phyloP scores from a whole-genome alignment of 352 stramenopile species.

The Phytophthora uliginosa region DNA sequence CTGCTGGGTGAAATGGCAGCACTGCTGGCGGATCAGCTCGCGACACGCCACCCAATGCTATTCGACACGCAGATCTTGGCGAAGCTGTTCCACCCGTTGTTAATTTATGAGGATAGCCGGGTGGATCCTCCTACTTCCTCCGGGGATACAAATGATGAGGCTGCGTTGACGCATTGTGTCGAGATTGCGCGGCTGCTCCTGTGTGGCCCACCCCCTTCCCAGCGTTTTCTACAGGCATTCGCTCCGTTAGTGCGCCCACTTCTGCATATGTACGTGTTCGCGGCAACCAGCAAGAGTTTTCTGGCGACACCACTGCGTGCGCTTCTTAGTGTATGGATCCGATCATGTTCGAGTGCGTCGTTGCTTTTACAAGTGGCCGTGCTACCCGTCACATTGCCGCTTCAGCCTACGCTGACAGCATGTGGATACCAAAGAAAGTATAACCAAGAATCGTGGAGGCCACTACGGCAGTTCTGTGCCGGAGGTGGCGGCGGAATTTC shows the following conservation, averaged over 20 bases:
- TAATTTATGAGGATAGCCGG: constrained; percentile 67
- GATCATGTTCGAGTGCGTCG: constrained; percentile 50
- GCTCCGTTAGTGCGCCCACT: constrained; percentile 66
- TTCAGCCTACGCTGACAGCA: constrained; percentile 36
- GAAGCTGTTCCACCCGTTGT: constrained; percentile 64
- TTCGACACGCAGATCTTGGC: constrained; percentile 71
- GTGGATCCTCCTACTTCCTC: background rate
- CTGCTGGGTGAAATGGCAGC: constrained; percentile 79
- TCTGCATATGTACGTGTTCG: constrained; percentile 82
- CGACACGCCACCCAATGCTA: constrained; percentile 43
- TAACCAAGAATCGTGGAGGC: constrained; percentile 40
- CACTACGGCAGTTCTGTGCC: constrained; percentile 63
- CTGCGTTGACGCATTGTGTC: constrained; percentile 61
- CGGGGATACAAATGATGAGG: constrained; percentile 41
- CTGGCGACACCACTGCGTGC: constrained; percentile 37
- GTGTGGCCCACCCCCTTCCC: constrained; percentile 73
- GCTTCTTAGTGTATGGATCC: constrained; percentile 51
- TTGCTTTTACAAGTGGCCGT: constrained; percentile 65
- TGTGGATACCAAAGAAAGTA: constrained; percentile 43
- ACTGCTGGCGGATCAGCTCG: constrained; percentile 69
- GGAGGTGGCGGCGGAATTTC: constrained; percentile 71
- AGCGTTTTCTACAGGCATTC: constrained; percentile 56
- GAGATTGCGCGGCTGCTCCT: constrained; percentile 66
- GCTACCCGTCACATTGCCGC: constrained; percentile 57
- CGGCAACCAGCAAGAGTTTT: constrained; percentile 71